Base-by-base conservation (phyloP, 176 grass and related monocot species). In the Aegilops bicornis region DNA sequence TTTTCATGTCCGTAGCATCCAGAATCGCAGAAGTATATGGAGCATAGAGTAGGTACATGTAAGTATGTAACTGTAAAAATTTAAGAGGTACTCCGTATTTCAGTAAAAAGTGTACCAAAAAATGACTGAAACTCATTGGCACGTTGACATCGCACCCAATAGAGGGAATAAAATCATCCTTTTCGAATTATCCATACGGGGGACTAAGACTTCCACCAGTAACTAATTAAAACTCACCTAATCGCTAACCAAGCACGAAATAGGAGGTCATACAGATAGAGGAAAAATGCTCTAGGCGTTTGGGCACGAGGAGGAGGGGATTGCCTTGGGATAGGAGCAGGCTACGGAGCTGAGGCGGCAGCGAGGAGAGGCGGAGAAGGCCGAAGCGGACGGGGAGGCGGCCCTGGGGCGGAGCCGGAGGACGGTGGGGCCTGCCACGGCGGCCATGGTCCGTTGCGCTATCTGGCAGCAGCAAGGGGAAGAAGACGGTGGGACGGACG, bases 401-500 rank as follows among this genome's bases (percentile, higher is more conserved):
- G 50, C 40, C 77, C 82, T 24, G 50, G 70, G 86, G n/a, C 77
- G 77, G 61, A 91, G 62, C 36, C 77, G 82, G 82, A 82, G 63
- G 30, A 78, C 36, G 50, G 89, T 69, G 67, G 81, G 77, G 77
- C 76, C 84, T 39, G 82, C 82, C 29, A 77, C 89, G 70, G 70
- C 77, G 86, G 77, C 89, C 89, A 85, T 88, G 76, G 82, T 22
- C 67, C 66, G 76, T 40, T n/a, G 73, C 52, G 75, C 73, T 91
- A 90, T 91, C 89, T 75, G 80, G 76, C 61, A 80, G 80, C 15
- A 30, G 68, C 22, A 45, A 50, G 71, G 48, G 12, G 10, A 69
- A 64, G 16, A 40, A 45, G 6, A 11, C 6, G 6, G 67, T n/a
- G 1, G 19, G n/a, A 6, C 30, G 39, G 42, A 22, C 39, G 81